Conservation (phyloP, 805 yeast species). For the Candida succiphila region DNA sequence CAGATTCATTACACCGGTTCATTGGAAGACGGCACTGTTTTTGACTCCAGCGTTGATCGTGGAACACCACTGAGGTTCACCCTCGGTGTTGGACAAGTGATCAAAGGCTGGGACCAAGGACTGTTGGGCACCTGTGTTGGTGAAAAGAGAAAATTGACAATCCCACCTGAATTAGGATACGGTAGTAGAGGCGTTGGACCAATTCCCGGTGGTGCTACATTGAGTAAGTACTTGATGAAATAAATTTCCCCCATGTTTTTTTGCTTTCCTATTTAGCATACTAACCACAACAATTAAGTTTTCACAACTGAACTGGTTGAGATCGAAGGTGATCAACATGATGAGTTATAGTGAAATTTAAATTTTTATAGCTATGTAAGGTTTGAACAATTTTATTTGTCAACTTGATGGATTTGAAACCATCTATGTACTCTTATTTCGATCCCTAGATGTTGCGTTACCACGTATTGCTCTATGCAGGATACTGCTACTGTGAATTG, state of each 20-base stretch:
- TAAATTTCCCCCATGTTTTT: too few relatives aligned
- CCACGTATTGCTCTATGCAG: too few relatives aligned
- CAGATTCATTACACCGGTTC: conserved; percentile 74
- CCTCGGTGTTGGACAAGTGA: conserved; percentile 76
- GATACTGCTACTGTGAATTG: too few relatives aligned
- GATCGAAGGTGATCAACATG: conserved; percentile 16
- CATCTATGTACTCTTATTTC: too few relatives aligned
- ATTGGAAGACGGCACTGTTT: conserved; percentile 55
- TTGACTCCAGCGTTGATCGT: conserved; percentile 64
- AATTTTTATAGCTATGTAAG: too few relatives aligned
- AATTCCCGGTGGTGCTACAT: conserved; percentile 70
- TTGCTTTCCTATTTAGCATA: not conserved
- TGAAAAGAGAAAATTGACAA: conserved; percentile 67
- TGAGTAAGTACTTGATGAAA: conserved; percentile 21
- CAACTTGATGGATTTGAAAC: too few relatives aligned
- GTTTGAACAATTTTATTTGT: too few relatives aligned
- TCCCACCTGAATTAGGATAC: conserved; percentile 73
- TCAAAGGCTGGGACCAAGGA: conserved; percentile 89
- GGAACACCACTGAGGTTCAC: conserved; percentile 58
- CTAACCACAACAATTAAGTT: conserved; percentile 13
- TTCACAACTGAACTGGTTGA: conserved; percentile 59
- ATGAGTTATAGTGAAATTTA: too few relatives aligned
- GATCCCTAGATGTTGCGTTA: too few relatives aligned
- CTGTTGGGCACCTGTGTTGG: conserved; percentile 74
- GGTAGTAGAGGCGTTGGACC: conserved; percentile 68